Evolutionary conservation across 495 filamentous ascomycete species (phyloP), one percentile per base, ranked within the genome.

Genomic region (Elaphomyces granulatus): DNA sequence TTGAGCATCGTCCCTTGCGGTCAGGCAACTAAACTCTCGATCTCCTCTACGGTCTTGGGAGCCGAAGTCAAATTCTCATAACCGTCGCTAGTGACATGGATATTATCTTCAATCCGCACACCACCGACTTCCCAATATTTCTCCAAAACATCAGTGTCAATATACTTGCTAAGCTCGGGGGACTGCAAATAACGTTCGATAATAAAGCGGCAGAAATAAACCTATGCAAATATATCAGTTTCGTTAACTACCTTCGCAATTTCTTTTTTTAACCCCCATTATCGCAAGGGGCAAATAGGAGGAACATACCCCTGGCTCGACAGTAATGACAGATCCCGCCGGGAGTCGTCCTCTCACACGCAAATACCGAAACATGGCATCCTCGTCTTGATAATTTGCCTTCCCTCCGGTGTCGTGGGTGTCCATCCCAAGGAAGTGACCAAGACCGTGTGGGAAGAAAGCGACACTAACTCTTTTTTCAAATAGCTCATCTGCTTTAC

Each of bases 191-290:
- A 87, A 4, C 85, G 87, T 35, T 81, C 76, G 45, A 98, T 83
- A 44, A 95, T 94, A 53, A 88, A 96, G 32, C 74, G 70, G 56
- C 87, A 94, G 54, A 96, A 99, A 54, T 94, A 95, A 38, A 94
- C 78, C 75, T 78, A 43, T 16, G n/a, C 19, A 16, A 31, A 20
- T 19, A 32, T 45, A n/a, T n/a, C n/a, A n/a, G n/a, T n/a, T n/a
- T n/a, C n/a, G n/a, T n/a, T 8, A 20, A 17, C 12, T 21, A 20
- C 14, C 32, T 35, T 15, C 1, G 31, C 14, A 1, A 9, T 21
- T 16, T n/a, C n/a, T n/a, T n/a, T n/a, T n/a, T n/a, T n/a, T n/a
- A 31, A 12, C 23, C 23, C 10, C 18, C 9, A 12, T 23, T 36
- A 41, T n/a, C 21, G 37, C 14, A 43, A 31, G 16, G 23, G 8